These are phyloP conservation scores for Fragaria iinumae DNA, from an alignment of 306 rosid genomes.

Conservation along the genomic window DNA sequence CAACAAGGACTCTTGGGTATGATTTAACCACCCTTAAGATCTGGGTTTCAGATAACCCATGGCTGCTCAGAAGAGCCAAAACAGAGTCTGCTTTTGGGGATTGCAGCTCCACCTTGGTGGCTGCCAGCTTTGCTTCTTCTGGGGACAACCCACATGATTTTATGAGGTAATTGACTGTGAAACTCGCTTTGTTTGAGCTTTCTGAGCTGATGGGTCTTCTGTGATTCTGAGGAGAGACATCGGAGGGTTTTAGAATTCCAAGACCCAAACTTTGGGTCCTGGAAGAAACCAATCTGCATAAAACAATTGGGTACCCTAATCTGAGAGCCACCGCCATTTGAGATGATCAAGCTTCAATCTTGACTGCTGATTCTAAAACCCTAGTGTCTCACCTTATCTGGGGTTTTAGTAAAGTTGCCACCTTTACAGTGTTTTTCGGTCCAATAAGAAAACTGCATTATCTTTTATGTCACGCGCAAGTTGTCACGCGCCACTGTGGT, in stretches of 20 bases:
- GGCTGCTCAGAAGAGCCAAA: constrained; percentile 23
- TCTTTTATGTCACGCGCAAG: not conserved
- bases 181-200: constrained; percentile 6
- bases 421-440: not conserved
- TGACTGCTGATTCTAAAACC: not conserved
- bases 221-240: not conserved
- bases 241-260: not conserved
- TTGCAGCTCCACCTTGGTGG: constrained; percentile 11
- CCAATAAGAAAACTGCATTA: not conserved
- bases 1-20: constrained; percentile 10
- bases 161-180: constrained; percentile 29
- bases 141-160: constrained; percentile 35
- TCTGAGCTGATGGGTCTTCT: constrained; percentile 5
- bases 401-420: not conserved
- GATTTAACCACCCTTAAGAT: constrained; percentile 18
- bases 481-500: not conserved
- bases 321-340: not conserved
- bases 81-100: constrained; percentile 19
- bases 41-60: constrained; percentile 33
- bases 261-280: not conserved
- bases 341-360: not conserved
- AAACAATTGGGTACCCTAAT: not conserved
- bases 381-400: not conserved
- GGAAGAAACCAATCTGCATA: not conserved
- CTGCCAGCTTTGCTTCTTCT: constrained; percentile 15